Evolutionary conservation across 2,329 filamentous ascomycete species (phyloP).

Genomic region (Zymoseptoria passerinii): DNA sequence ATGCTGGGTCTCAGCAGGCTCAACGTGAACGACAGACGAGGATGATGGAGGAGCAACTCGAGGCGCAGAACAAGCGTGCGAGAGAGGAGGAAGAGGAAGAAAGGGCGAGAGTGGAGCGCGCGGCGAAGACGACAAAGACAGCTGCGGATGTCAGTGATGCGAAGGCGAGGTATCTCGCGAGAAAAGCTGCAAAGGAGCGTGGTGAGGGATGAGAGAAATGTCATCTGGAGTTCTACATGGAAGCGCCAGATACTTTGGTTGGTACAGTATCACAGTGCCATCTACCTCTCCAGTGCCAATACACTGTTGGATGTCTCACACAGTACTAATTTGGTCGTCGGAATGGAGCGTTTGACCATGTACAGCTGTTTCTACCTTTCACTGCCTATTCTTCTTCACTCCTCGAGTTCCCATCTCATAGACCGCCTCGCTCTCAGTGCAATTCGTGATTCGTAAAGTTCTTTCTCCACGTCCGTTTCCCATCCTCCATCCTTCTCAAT

Average conservation of each 20-base stretch:
- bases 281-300: not conserved
- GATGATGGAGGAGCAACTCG: conserved; percentile 72
- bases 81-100: conserved; percentile 62
- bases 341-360: not conserved
- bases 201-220: conserved; percentile 20
- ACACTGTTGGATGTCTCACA: not conserved
- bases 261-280: not conserved
- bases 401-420: not conserved
- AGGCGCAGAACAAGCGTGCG: conserved; percentile 61
- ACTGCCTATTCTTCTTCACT: not conserved
- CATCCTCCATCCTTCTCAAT: not conserved
- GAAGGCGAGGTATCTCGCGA: conserved; percentile 68
- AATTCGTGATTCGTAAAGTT: not conserved
- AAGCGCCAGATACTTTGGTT: not conserved
- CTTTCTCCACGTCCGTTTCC: not conserved
- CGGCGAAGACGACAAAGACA: conserved; percentile 70
- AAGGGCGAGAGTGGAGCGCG: conserved; percentile 53
- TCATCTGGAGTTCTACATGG: not conserved
- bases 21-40: conserved; percentile 67
- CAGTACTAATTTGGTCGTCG: not conserved
- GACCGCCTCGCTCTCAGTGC: not conserved
- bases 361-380: not conserved
- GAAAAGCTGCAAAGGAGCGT: conserved; percentile 63
- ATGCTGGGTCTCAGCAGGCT: conserved; percentile 48
- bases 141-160: conserved; percentile 66